Base-by-base conservation (phyloP, 129 eudicot species). In the Dittrichia graveolens region DNA sequence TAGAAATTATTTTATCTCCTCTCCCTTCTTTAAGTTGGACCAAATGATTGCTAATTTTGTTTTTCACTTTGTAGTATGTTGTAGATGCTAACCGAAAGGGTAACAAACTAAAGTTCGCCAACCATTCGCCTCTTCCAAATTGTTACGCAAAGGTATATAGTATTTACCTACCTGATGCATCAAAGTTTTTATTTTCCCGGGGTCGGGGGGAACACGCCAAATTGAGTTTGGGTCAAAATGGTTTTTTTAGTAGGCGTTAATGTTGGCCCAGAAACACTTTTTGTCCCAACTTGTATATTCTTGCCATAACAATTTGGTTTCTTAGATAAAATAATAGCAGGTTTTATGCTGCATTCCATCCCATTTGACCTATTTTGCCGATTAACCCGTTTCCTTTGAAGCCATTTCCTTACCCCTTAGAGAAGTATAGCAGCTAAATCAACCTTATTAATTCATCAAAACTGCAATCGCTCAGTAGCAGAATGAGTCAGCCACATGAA, bases 11-110 rank as follows among this genome's bases (percentile, higher is more conserved):
- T 37, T 49, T 44, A 0, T 24, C 31, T 24, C 19, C 72, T 41
- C 15, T 35, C 59, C 58, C 10, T 68, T 39, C 46, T 37, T 61
- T 10, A 19, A 34, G 52, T 11, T 2, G 5, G 34, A 60, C 34
- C 12, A 45, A 63, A 8, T 67, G 24, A 55, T 55, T 9, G 53
- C 5, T 61, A 15, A 38, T 60, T n/a, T 47, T 38, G 46, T 49
- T 78, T 24, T 81, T 65, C 56, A 8, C 6, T 58, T 61, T 65
- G 83, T 74, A 92, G 98, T 87, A 74, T 81, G 96, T 89, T 78
- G 91, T 92, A 69, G 98, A 92, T 85, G 98, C 98, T 76, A 83
- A 68, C 70, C 85, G 98, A 13, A 92, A 87, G 76, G 98, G 98
- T 8, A 91, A 89, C 71, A 92, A 92, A 53, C 64, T 92, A 70